phyloP scores from a whole-genome alignment of 139 green algal genomes.

The Chlamydomonas sphaeroides region DNA sequence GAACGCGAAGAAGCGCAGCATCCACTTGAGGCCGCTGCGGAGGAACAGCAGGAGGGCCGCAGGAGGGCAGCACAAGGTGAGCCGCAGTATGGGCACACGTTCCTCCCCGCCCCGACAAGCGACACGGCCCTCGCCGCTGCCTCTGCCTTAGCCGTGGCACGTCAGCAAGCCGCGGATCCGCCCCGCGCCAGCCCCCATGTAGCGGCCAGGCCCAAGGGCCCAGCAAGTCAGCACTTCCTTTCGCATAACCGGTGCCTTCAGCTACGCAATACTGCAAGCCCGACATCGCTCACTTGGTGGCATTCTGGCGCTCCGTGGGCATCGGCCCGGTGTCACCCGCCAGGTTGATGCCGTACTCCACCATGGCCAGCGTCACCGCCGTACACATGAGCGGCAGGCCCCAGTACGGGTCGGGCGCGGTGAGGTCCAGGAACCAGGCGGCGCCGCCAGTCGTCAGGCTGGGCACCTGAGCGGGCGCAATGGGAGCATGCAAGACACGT shows the following conservation, averaged over 20 bases:
- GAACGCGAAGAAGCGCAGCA: conserved; percentile 69
- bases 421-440: conserved; percentile 90
- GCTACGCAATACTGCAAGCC: too few relatives aligned
- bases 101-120: neutral
- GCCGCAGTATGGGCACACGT: neutral
- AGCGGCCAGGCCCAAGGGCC: too few relatives aligned
- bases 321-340: conserved; percentile 71
- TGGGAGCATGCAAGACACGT: too few relatives aligned
- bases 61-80: too few relatives aligned
- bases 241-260: too few relatives aligned
- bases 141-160: too few relatives aligned
- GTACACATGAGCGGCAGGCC: conserved; percentile 79
- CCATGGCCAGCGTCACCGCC: conserved; percentile 74
- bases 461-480: conserved; percentile 62
- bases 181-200: too few relatives aligned
- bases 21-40: conserved; percentile 69
- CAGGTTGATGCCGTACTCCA: conserved; percentile 73
- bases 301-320: conserved; percentile 44
- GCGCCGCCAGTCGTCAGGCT: conserved; percentile 75
- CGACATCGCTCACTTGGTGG: neutral
- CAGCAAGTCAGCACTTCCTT: too few relatives aligned
- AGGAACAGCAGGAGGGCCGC: too few relatives aligned
- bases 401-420: conserved; percentile 80
- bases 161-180: too few relatives aligned
- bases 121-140: too few relatives aligned